Evolutionary conservation across 208 protist species (phyloP).

Genomic region (Acanthamoeba royreba): DNA sequence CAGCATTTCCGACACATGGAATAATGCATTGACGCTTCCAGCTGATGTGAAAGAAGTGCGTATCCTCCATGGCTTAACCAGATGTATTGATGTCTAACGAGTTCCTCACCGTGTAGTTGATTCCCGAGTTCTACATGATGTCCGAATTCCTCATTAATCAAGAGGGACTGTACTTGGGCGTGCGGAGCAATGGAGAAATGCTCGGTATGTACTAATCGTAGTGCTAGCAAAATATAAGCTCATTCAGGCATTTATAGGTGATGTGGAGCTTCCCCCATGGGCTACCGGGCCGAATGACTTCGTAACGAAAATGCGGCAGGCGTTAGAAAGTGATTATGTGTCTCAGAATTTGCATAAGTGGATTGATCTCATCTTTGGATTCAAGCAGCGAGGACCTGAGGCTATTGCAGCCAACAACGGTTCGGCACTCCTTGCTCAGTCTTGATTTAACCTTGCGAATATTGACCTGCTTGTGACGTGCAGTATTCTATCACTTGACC

Average conservation of each 20-base stretch:
- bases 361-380: constrained; percentile 98
- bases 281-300: constrained; percentile 87
- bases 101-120: neutral
- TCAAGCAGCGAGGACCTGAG: constrained; percentile 82
- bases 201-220: neutral
- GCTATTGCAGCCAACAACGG: constrained; percentile 88
- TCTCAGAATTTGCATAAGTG: constrained; percentile 89
- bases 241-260: constrained; percentile 67
- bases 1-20: constrained; percentile 84
- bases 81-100: neutral
- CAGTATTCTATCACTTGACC: constrained; percentile 94
- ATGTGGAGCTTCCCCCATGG: constrained; percentile 95
- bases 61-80: neutral
- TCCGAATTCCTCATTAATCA: constrained; percentile 69
- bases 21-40: constrained; percentile 70
- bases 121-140: neutral
- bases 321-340: constrained; percentile 90
- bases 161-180: constrained; percentile 72
- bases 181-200: neutral
- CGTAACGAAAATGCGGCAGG: constrained; percentile 86
- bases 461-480: neutral
- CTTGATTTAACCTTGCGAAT: neutral
- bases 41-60: constrained; percentile 88
- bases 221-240: neutral
- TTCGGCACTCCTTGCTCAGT: neutral